phyloP scores from a whole-genome alignment of 108 stramenopile species.

The Fragilaria radians region DNA sequence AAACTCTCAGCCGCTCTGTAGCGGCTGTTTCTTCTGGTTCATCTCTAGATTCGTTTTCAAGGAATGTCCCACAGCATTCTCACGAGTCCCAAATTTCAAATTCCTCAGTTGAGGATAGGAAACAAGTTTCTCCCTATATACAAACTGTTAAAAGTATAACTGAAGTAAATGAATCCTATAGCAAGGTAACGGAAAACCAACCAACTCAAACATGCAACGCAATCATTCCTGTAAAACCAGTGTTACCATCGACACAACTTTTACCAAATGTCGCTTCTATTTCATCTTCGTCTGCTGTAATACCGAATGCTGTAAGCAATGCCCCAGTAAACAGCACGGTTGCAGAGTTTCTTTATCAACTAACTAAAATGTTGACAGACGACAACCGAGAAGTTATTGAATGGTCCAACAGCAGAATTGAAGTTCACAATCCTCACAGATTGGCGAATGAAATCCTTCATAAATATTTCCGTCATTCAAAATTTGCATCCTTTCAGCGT shows the following conservation, averaged over 20 bases:
- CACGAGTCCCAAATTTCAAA: neutral
- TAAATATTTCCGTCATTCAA: constrained; percentile 77
- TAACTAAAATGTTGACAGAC: constrained; percentile 86
- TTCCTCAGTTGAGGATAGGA: neutral
- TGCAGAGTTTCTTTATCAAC: constrained; percentile 79
- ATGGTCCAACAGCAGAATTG: constrained; percentile 71
- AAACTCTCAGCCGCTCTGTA: neutral
- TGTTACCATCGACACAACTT: constrained; percentile 1
- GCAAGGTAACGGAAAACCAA: neutral
- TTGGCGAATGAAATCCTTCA: constrained; percentile 64
- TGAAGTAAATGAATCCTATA: neutral
- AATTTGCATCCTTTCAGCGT: constrained; percentile 82
- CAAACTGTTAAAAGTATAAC: neutral
- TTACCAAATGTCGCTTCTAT: neutral
- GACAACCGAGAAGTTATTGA: constrained; percentile 73
- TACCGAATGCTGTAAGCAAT: neutral
- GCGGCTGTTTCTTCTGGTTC: constrained; percentile 17
- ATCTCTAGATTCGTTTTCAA: constrained; percentile 9
- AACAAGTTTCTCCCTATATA: neutral
- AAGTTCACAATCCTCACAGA: constrained; percentile 72
- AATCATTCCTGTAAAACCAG: neutral
- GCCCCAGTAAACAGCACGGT: neutral
- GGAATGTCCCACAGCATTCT: neutral
- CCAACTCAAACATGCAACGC: neutral
- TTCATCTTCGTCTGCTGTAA: neutral